phyloP scores from a whole-genome alignment of 768 basidiomycete species.

The Agrocybe pediades region DNA sequence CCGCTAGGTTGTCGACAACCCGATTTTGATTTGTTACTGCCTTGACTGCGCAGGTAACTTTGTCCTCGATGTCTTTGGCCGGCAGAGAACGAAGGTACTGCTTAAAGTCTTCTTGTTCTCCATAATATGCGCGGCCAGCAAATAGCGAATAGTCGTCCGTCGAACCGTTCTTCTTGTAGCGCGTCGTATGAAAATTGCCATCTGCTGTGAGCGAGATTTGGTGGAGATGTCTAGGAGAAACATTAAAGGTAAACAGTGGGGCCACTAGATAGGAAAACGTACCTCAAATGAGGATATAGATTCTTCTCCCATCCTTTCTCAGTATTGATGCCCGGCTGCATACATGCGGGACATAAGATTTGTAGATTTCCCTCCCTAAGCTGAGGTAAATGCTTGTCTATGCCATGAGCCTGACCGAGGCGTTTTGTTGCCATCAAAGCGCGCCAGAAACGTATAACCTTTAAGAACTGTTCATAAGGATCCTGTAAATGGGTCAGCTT shows the following conservation, averaged over 20 bases:
- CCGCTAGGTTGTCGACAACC: constrained; percentile 24
- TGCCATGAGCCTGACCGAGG: constrained; percentile 23
- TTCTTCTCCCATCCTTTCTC: constrained; percentile 14
- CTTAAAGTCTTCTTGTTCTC: constrained; percentile 9
- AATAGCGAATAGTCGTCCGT: constrained; percentile 21
- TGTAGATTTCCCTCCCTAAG: constrained; percentile 15
- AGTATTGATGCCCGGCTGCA: constrained; percentile 18
- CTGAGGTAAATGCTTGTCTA: constrained; percentile 16
- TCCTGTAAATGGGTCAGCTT: constrained; percentile 13
- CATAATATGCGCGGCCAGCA: constrained; percentile 19
- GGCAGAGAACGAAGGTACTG: constrained; percentile 11
- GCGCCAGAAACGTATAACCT: constrained; percentile 22
- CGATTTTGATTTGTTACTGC: constrained; percentile 27
- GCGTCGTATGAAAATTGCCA: constrained; percentile 25
- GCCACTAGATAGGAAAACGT: constrained; percentile 17
- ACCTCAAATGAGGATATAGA: constrained; percentile 2
- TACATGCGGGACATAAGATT: constrained; percentile 22
- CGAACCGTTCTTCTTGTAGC: constrained; percentile 22
- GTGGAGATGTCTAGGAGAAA: constrained; percentile 20
- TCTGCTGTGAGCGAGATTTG: constrained; percentile 21
- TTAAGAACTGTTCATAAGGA: constrained; percentile 18
- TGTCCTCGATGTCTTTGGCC: background rate
- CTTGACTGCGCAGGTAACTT: constrained; percentile 12
- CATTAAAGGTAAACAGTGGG: no score
- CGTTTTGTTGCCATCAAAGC: constrained; percentile 15